Percentiles rank a stretch among this genome's conserved stretches.
phyloP scores from a whole-genome alignment of 441 rosid genomes.

The Populus tomentosa region DNA sequence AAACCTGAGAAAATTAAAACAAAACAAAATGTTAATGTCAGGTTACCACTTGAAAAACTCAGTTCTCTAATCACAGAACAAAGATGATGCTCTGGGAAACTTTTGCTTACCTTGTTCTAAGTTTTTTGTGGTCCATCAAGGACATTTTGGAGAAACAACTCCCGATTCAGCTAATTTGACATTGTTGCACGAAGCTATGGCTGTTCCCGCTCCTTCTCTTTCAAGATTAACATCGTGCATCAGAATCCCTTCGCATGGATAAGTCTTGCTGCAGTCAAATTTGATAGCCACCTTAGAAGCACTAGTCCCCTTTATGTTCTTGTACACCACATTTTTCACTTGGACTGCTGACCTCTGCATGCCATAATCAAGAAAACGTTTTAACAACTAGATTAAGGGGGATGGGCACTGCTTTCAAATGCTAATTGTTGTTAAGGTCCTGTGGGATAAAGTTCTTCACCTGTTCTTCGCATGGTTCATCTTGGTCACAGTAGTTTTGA shows the following conservation, averaged over 20 bases:
- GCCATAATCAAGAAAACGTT: neutral
- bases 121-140: neutral
- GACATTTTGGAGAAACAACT: conserved; percentile 50
- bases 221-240: conserved; percentile 39
- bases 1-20: neutral
- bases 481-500: conserved; percentile 76
- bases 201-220: conserved; percentile 19
- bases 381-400: neutral
- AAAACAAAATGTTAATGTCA: neutral
- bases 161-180: conserved; percentile 36
- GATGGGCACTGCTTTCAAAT: neutral
- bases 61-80: neutral
- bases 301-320: conserved; percentile 66
- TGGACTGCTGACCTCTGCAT: conserved; percentile 55
- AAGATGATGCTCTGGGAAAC: neutral
- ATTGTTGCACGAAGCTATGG: conserved; percentile 51
- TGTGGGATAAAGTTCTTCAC: conserved; percentile 21
- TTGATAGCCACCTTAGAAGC: conserved; percentile 55
- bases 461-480: conserved; percentile 52
- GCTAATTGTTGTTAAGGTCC: neutral
- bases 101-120: neutral
- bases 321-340: conserved; percentile 60
- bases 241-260: conserved; percentile 57
- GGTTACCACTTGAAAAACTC: neutral
- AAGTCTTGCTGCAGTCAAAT: conserved; percentile 52